phyloP scores from a whole-genome alignment of 2,329 filamentous ascomycete genomes.

The Colletotrichum higginsianum region DNA sequence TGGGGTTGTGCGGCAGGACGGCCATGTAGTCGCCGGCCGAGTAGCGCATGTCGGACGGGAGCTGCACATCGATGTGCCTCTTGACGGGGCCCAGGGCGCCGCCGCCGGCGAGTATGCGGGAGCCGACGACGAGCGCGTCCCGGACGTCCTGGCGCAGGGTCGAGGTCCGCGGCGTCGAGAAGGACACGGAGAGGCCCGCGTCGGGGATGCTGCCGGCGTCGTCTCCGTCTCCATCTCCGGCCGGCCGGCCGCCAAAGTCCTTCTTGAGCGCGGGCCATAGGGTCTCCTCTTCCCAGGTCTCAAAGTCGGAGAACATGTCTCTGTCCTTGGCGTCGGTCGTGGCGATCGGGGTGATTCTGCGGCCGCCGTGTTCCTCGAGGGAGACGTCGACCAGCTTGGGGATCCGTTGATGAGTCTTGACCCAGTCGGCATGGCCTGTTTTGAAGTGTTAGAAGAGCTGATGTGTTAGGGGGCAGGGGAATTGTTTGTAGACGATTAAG shows the following conservation, averaged over 20 bases:
- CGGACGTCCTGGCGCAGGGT: constrained; percentile 73
- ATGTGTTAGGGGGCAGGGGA: rapidly evolving
- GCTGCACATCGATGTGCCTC: constrained; percentile 76
- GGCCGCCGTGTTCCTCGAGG: constrained; percentile 57
- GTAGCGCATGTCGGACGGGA: constrained; percentile 78
- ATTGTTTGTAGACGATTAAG: no score
- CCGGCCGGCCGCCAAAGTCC: constrained; percentile 66
- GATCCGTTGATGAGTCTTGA: constrained; percentile 75
- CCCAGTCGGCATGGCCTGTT: constrained; percentile 64
- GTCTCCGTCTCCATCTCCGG: constrained; percentile 46
- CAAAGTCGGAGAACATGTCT: constrained; percentile 78
- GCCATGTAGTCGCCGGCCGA: constrained; percentile 83
- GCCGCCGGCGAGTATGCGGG: constrained; percentile 61
- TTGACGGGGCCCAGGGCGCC: constrained; percentile 67
- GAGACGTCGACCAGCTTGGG: constrained; percentile 73
- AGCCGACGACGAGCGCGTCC: constrained; percentile 70
- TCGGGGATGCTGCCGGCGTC: constrained; percentile 31
- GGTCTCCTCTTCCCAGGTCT: constrained; percentile 75
- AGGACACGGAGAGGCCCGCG: constrained; percentile 61
- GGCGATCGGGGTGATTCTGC: constrained; percentile 61
- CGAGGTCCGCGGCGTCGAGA: constrained; percentile 68
- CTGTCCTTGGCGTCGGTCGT: constrained; percentile 73
- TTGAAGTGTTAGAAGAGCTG: neutral
- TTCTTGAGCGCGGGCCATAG: constrained; percentile 66
- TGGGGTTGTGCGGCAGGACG: constrained; percentile 79